Evolutionary conservation across 371 early-diverging fungal genomes (phyloP), one percentile per base, ranked within the genome.

Genomic region (Mucor piriformis): DNA sequence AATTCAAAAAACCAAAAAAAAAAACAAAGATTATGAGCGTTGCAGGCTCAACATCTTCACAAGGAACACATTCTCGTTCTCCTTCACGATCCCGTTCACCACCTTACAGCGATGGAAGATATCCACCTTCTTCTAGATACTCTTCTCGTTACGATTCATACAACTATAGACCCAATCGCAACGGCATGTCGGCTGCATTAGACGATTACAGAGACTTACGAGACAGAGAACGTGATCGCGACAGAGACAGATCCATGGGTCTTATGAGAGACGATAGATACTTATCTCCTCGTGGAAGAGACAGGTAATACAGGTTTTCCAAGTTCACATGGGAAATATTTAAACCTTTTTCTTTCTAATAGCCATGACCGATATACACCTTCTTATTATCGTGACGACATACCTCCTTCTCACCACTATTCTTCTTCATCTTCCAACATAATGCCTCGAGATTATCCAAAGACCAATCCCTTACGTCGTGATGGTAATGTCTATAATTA

Each of bases 21-120:
- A 18, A 49, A 59, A 18, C 50, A 35, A 34, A 21, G 34, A 72
- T 46, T 67, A 82, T 71, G 83, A 85, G 73, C 69, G 78, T 66
- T 58, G 67, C 77, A 35, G 80, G 80, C 65, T 80, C 80, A 63
- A 69, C 75, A 64, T 80, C 80, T 52, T 80, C 80, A 46, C 71
- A 73, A 51, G 80, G 77, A 35, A 76, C 80, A 6, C 76, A 70
- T 55, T 64, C 81, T 49, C 57, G 83, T 49, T 73, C 76, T 53
- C 70, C 75, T 43, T 64, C 81, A 54, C 46, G 82, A 66, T 72
- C 85, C 61, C 53, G 81, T 61, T 68, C 83, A 57, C 80, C 80
- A 37, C 77, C 75, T 20, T 76, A 74, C 54, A 77, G 57, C 25
- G 80, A 80, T 49, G 71, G 72, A 27, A 61, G 80, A 35, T 74